Evolutionary conservation across 2,329 filamentous ascomycete species (phyloP).

Genomic region (Pseudogymnoascus sp.): DNA sequence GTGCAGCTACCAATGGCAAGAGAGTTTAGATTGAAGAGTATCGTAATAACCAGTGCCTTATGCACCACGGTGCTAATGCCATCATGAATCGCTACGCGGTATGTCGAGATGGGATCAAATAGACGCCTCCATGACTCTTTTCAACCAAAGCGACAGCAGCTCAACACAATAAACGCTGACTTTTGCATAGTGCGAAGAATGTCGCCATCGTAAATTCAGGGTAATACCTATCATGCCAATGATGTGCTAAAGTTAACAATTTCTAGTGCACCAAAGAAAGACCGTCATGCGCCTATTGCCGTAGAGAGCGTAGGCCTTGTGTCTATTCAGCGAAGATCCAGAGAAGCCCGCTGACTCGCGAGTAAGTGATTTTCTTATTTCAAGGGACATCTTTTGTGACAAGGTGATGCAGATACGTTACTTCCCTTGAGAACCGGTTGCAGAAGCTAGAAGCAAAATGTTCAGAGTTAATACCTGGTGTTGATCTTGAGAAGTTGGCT

Average conservation of each 20-base stretch:
- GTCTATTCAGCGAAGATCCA: conserved; percentile 5
- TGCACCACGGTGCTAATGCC: conserved; percentile 5
- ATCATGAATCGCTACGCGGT: conserved; percentile 7
- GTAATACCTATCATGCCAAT: conserved; percentile 10
- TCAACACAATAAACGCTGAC: neutral
- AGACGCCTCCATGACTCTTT: neutral
- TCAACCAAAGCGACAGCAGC: neutral
- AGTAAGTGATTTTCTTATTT: neutral
- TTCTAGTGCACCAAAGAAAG: conserved; percentile 8
- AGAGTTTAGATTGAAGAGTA: conserved; percentile 1
- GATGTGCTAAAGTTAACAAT: neutral
- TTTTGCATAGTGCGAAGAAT: conserved; percentile 8
- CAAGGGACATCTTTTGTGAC: neutral
- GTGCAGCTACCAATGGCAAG: neutral
- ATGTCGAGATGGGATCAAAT: neutral
- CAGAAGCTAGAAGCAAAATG: conserved; percentile 33
- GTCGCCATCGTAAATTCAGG: conserved; percentile 3
- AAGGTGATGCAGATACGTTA: conserved; percentile 28
- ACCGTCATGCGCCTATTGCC: neutral
- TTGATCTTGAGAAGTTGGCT: conserved; percentile 27
- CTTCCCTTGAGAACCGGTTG: conserved; percentile 34
- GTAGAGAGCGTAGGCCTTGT: neutral
- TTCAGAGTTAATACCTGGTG: conserved; percentile 32
- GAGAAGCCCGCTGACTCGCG: conserved; percentile 9
- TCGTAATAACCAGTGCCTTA: neutral